These are phyloP conservation scores for Globisporangium irregulare DNA, from an alignment of 352 stramenopile genomes.

Conservation along the genomic window DNA sequence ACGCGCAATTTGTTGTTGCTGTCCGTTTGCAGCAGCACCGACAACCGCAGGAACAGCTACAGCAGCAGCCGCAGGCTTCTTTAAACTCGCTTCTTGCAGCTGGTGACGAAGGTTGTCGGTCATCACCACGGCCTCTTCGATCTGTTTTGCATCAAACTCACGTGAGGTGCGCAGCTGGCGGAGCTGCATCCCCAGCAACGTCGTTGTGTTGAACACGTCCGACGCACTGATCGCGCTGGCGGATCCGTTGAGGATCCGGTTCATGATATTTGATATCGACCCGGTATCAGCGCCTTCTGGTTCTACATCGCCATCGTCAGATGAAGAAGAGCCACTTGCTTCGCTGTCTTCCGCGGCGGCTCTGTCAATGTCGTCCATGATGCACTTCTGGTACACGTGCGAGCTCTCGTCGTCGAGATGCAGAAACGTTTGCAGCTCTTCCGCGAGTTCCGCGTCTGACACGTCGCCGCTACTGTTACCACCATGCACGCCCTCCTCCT, in stretches of 20 bases:
- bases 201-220: conserved; percentile 6
- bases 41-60: background rate
- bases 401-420: conserved; percentile 17
- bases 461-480: background rate
- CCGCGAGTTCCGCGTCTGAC: conserved; percentile 3
- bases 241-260: conserved; percentile 6
- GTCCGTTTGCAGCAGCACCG: background rate
- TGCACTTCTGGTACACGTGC: conserved; percentile 14
- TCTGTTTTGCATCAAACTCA: background rate
- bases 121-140: conserved; percentile 5
- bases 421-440: conserved; percentile 14
- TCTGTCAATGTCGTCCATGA: conserved; percentile 14
- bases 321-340: background rate
- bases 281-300: background rate
- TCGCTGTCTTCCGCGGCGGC: background rate
- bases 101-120: conserved; percentile 9
- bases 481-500: too few species aligned
- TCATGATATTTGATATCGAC: background rate
- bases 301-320: background rate
- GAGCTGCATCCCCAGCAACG: conserved; percentile 16
- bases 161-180: conserved; percentile 6
- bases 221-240: background rate
- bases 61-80: background rate
- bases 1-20: background rate
- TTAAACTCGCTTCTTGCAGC: background rate